Evolutionary conservation across 441 rosid species (phyloP), one percentile per base, ranked within the genome.

Genomic region (Gossypium gossypioides): DNA sequence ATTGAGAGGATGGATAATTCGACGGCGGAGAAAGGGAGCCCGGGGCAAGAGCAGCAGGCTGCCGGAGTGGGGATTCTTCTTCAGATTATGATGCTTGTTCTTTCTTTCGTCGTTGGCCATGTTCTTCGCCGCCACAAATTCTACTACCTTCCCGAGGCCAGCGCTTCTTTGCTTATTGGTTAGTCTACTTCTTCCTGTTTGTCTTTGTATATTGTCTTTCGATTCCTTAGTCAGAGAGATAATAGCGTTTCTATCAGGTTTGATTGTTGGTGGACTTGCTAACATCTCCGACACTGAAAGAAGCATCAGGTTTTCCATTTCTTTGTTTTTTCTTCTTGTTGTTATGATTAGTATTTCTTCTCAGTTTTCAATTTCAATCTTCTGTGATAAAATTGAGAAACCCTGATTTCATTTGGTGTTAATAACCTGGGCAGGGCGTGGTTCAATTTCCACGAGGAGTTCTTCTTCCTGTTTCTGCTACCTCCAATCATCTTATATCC

Each of bases 11-110:
- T 79, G 75, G 79, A 58, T 21, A 82, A 82, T 72, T 88, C 92
- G 51, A 84, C 92, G 68, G 59, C 81, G 76, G 81, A 76, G 77
- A 82, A 81, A 59, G 81, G 78, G 32, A 79, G 77, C 10, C 85
- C 89, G 1, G 97, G 87, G 10, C 91, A 88, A 79, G 96, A 91
- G 73, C 99, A 95, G 81, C 98, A 92, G 74, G 99, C 97, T 0
- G 98, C 99, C 0, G 98, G 99, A 66, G 96, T 95, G 8, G 99
- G 99, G 37, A 95, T 95, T 76, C 92, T 92, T 74, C 96, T 95
- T 48, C 99, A 95, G 92, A 92, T 95, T 86, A 92, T 95, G 99
- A 95, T 92, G 97, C 99, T 95, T 29, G 99, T 95, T 55, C 97
- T 92, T 77, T 95, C 98, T 72, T 95, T 95, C 79, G 96, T 95